phyloP scores from a whole-genome alignment of 2,329 filamentous ascomycete species.

The Colletotrichum higginsianum region DNA sequence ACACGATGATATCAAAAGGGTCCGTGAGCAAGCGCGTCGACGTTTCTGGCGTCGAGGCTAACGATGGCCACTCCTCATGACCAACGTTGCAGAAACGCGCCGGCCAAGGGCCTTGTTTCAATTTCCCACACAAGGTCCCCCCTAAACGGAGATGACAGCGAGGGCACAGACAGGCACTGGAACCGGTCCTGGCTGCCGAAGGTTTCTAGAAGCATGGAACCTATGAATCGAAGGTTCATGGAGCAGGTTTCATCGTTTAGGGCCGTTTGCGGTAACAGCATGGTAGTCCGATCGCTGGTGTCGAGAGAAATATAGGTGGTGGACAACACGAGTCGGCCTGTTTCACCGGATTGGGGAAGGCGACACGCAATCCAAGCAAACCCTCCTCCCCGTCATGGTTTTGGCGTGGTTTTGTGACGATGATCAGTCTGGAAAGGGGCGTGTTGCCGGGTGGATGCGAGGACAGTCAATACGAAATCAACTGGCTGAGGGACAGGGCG shows the following conservation, averaged over 20 bases:
- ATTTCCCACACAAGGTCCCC: slow-evolving; percentile 36
- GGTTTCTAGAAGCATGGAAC: slow-evolving; percentile 42
- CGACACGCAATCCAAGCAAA: slow-evolving; percentile 4
- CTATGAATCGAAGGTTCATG: slow-evolving; percentile 36
- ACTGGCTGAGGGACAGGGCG: slow-evolving; percentile 6
- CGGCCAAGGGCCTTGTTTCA: slow-evolving; percentile 39
- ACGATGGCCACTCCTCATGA: slow-evolving; percentile 20
- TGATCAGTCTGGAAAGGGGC: slow-evolving; percentile 15
- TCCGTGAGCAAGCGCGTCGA: slow-evolving; percentile 27
- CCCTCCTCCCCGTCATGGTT: neutral
- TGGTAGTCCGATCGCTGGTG: slow-evolving; percentile 14
- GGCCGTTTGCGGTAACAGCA: neutral
- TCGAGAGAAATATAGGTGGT: neutral
- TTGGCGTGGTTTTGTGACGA: slow-evolving; percentile 16
- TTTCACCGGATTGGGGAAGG: slow-evolving; percentile 36
- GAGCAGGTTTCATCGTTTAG: slow-evolving; percentile 38
- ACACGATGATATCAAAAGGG: slow-evolving; percentile 16
- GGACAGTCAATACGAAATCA: neutral
- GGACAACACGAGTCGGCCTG: slow-evolving; percentile 36
- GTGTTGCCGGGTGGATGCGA: neutral
- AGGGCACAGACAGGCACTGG: slow-evolving; percentile 41
- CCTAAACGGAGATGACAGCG: slow-evolving; percentile 39
- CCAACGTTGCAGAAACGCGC: slow-evolving; percentile 38
- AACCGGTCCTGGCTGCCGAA: slow-evolving; percentile 16
- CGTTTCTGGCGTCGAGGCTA: slow-evolving; percentile 24